phyloP scores from a whole-genome alignment of 768 basidiomycete species.

The Auriscalpium microsporum region DNA sequence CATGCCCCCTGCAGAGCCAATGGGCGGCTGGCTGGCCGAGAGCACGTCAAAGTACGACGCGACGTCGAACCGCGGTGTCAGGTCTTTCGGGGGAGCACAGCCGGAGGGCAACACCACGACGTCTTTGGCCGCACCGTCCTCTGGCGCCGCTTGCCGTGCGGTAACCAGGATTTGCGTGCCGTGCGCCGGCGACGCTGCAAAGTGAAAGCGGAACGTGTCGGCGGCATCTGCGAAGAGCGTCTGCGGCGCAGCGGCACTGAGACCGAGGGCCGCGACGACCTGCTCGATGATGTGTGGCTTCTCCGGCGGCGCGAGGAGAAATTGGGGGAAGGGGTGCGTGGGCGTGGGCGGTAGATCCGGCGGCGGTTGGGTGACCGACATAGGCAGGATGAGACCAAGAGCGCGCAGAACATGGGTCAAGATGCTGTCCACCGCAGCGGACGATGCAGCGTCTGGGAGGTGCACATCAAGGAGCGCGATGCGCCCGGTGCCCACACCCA shows the following conservation, averaged over 20 bases:
- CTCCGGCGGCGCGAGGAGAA: conserved; percentile 40
- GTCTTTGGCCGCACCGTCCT: background rate
- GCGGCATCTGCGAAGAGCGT: conserved; percentile 50
- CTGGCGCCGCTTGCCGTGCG: conserved; percentile 31
- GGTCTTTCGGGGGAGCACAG: conserved; percentile 36
- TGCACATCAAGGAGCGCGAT: conserved; percentile 11
- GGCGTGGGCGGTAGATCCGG: conserved; percentile 34
- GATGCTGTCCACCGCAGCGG: background rate
- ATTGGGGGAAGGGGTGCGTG: conserved; percentile 42
- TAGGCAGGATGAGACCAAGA: background rate
- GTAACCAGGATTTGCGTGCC: conserved; percentile 24
- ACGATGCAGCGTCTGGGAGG: background rate
- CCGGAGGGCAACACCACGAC: conserved; percentile 44
- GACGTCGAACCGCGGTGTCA: conserved; percentile 72
- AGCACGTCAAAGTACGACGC: conserved; percentile 50
- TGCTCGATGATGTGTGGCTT: conserved; percentile 33
- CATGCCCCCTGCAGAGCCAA: conserved; percentile 38
- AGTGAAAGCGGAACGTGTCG: conserved; percentile 62
- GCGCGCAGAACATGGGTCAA: background rate
- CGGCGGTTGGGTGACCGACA: background rate
- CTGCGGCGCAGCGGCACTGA: background rate
- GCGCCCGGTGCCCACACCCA: conserved; percentile 6
- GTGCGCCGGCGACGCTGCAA: conserved; percentile 19
- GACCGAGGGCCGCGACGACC: conserved; percentile 27
- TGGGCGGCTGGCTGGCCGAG: conserved; percentile 22